Percentiles rank a stretch among this genome's conserved stretches.
Evolutionary conservation across 164 flowering plant genomes (phyloP).

Genomic region (Nymphaea thermarum): DNA sequence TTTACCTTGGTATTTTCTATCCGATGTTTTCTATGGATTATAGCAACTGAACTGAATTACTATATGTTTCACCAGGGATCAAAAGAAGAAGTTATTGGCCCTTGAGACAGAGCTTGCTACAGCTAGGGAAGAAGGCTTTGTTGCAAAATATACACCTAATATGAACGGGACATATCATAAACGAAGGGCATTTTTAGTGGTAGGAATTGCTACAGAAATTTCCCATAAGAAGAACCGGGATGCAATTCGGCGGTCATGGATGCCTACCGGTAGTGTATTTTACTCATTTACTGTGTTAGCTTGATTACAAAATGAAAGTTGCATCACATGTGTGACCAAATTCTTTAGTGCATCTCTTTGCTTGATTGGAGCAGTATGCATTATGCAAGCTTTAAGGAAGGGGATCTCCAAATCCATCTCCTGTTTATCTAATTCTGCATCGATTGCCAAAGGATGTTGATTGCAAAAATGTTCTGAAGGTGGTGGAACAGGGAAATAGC

Average conservation of each 20-base stretch:
- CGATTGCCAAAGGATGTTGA: no score
- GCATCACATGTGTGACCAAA: no score
- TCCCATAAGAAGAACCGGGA: conserved; percentile 67
- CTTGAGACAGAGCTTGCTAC: conserved; percentile 73
- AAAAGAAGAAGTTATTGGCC: conserved; percentile 58
- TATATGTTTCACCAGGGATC: conserved; percentile 42
- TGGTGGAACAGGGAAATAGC: no score
- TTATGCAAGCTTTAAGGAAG: no score
- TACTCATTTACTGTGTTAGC: no score
- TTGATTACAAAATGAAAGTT: no score
- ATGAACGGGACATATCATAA: conserved; percentile 23
- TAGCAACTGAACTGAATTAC: background rate
- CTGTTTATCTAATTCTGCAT: no score
- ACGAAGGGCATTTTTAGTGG: conserved; percentile 48
- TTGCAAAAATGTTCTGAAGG: no score
- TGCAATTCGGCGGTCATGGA: conserved; percentile 89
- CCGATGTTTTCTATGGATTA: background rate
- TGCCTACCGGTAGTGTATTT: conserved; percentile 58
- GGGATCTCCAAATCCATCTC: no score
- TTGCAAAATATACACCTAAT: conserved; percentile 31
- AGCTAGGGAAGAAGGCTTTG: conserved; percentile 71
- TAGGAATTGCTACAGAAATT: conserved; percentile 68
- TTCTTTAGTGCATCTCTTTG: no score
- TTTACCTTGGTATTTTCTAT: background rate
- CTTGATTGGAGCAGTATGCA: no score